These are phyloP conservation scores for Hirschfeldia incana DNA, from an alignment of 345 rosid species.

Conservation along the genomic window DNA sequence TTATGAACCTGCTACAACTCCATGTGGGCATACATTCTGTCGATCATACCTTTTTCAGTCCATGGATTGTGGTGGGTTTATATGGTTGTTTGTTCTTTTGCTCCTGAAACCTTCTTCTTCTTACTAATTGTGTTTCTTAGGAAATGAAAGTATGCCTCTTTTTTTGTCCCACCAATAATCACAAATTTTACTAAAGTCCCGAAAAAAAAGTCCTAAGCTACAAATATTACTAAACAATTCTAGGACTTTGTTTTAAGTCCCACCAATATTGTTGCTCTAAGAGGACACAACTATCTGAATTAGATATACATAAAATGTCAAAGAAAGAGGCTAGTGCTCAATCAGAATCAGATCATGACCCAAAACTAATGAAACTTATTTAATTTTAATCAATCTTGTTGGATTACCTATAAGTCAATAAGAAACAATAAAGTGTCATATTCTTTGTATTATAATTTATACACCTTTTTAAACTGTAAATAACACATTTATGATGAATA, in stretches of 20 bases:
- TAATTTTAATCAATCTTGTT: conserved; percentile 20
- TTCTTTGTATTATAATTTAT: neutral
- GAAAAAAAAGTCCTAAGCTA: too few species aligned
- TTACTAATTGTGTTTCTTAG: conserved; percentile 42
- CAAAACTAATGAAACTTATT: conserved; percentile 14
- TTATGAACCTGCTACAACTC: conserved; percentile 84
- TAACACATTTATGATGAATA: neutral
- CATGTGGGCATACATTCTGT: conserved; percentile 98
- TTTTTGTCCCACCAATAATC: too few species aligned
- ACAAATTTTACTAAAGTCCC: too few species aligned
- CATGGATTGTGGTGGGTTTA: too few species aligned
- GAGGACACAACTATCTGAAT: conserved; percentile 3
- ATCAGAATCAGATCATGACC: conserved; percentile 21
- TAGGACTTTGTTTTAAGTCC: too few species aligned
- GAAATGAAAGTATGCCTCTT: conserved; percentile 85
- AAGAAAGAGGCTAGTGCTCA: conserved; percentile 44
- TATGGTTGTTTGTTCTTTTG: conserved; percentile 2
- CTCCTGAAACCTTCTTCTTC: neutral
- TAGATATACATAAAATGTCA: conserved; percentile 25
- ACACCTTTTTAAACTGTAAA: neutral
- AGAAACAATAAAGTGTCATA: neutral
- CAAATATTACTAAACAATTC: too few species aligned
- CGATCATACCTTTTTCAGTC: conserved; percentile 85
- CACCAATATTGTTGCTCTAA: too few species aligned
- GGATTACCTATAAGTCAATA: conserved; percentile 29